phyloP scores from a whole-genome alignment of 257 asterid species.

The Ligustrum vulgare region DNA sequence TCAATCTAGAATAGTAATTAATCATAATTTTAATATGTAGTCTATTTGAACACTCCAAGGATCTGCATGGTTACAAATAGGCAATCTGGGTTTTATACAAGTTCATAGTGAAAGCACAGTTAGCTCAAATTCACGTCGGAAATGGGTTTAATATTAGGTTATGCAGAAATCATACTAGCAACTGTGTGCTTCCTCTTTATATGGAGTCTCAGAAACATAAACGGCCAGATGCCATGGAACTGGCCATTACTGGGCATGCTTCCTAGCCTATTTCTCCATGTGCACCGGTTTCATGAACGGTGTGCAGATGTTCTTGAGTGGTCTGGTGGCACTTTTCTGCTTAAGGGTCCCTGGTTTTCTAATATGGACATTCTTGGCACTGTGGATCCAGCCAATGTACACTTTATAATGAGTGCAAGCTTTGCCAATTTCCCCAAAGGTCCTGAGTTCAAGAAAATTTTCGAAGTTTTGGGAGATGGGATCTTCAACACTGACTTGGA shows the following conservation, averaged over 20 bases:
- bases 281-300: conserved; percentile 39
- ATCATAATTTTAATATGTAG: neutral
- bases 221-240: conserved; percentile 36
- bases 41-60: conserved; percentile 29
- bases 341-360: conserved; percentile 30
- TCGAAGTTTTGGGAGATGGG: conserved; percentile 41
- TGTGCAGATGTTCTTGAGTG: conserved; percentile 22
- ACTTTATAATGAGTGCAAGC: conserved; percentile 32
- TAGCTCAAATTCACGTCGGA: neutral
- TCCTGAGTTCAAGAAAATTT: conserved; percentile 32
- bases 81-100: neutral
- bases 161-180: conserved; percentile 36
- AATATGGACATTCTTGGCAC: conserved; percentile 34
- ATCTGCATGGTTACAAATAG: conserved; percentile 27
- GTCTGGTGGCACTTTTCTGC: conserved; percentile 28
- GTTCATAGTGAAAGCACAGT: neutral
- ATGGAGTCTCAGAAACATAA: conserved; percentile 23
- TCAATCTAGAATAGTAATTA: conserved; percentile 21
- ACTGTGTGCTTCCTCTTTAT: conserved; percentile 25
- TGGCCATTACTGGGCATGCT: conserved; percentile 57
- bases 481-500: conserved; percentile 38
- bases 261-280: conserved; percentile 35
- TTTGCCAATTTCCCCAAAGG: conserved; percentile 45
- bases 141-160: conserved; percentile 33
- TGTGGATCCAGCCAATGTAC: conserved; percentile 36